Evolutionary conservation across 768 basidiomycete genomes (phyloP).

Genomic region (Coprinopsis sp.): DNA sequence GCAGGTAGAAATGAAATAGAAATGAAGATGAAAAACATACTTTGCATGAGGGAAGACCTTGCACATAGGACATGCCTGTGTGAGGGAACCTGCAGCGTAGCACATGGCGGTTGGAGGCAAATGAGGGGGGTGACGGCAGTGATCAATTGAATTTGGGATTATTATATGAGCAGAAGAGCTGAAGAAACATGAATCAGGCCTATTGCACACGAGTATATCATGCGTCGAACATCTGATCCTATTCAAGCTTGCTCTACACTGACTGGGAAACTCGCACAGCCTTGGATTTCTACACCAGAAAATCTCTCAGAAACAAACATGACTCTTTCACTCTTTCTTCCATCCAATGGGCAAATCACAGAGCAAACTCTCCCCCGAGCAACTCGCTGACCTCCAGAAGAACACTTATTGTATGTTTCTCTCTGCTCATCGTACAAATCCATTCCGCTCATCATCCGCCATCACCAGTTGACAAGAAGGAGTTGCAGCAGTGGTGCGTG

Average conservation of each 20-base stretch:
- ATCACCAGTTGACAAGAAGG: conserved; percentile 84
- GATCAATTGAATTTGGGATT: conserved; percentile 1
- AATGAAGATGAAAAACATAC: conserved; percentile 29
- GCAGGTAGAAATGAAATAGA: conserved; percentile 16
- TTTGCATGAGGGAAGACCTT: conserved; percentile 70
- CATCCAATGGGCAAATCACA: conserved; percentile 97
- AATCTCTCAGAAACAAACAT: no score
- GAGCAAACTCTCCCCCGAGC: conserved; percentile 90
- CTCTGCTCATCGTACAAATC: neutral
- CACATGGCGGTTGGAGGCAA: conserved; percentile 50
- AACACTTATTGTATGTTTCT: conserved; percentile 84
- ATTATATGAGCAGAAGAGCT: no score
- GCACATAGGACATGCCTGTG: conserved; percentile 82
- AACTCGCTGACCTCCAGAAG: conserved; percentile 93
- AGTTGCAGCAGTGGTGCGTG: conserved; percentile 86
- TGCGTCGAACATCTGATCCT: no score
- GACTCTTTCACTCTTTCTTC: conserved; percentile 16
- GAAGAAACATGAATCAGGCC: no score
- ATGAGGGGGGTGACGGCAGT: conserved; percentile 6
- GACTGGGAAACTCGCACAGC: conserved; percentile 2
- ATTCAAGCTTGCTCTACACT: no score
- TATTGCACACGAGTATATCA: no score
- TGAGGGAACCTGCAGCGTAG: conserved; percentile 62
- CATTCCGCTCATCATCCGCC: neutral
- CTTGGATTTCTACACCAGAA: conserved; percentile 12